Evolutionary conservation across 495 filamentous ascomycete species (phyloP).

Genomic region (Lichenothelia convexa): DNA sequence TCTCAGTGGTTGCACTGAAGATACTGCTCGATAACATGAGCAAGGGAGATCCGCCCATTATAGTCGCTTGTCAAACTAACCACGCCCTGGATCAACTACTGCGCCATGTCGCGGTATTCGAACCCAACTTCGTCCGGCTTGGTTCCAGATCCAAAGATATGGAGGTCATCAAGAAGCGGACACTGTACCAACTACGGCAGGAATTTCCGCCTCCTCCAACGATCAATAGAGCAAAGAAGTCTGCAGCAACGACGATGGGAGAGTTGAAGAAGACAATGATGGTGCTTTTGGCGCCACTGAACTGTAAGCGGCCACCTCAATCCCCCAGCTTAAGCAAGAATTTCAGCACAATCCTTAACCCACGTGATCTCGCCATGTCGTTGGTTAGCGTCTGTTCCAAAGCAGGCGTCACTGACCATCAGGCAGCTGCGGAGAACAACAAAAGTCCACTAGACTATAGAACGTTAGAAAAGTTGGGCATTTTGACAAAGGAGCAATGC

Average conservation of each 20-base stretch:
- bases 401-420: too few relatives aligned
- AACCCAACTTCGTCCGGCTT: constrained; percentile 52
- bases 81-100: constrained; percentile 84
- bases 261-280: constrained; percentile 27
- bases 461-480: constrained; percentile 30
- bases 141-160: constrained; percentile 57
- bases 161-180: constrained; percentile 43
- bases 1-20: constrained; percentile 53
- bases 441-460: constrained; percentile 24
- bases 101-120: constrained; percentile 42
- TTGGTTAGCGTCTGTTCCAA: too few relatives aligned
- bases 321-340: too few relatives aligned
- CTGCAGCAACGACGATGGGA: constrained; percentile 25
- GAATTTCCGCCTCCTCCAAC: constrained; percentile 4
- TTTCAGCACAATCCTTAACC: too few relatives aligned
- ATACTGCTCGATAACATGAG: constrained; percentile 44
- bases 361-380: too few relatives aligned
- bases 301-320: too few relatives aligned
- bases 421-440: too few relatives aligned
- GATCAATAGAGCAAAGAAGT: constrained; percentile 17
- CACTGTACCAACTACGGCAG: constrained; percentile 41
- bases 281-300: constrained; percentile 25
- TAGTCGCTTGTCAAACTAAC: constrained; percentile 77
- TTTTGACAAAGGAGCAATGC: constrained; percentile 44
- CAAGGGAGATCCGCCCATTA: constrained; percentile 46